phyloP scores from a whole-genome alignment of 2,329 filamentous ascomycete genomes.

The Hypoxylon sp. region DNA sequence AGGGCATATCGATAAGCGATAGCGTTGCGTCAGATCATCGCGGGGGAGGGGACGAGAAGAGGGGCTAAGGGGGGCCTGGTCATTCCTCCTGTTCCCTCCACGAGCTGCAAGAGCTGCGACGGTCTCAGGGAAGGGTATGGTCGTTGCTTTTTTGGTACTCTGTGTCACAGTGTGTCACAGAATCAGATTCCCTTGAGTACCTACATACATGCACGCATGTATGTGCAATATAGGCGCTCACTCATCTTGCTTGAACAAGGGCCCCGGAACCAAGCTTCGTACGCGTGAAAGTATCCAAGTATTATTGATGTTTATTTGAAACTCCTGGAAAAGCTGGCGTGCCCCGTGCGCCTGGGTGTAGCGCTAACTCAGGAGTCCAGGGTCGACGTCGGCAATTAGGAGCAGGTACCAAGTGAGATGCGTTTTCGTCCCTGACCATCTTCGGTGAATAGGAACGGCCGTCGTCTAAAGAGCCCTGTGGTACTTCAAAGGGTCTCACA shows the following conservation, averaged over 20 bases:
- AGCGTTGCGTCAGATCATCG: conserved; percentile 39
- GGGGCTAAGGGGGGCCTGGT: background rate
- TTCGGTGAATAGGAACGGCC: conserved; percentile 31
- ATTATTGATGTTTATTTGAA: conserved; percentile 15
- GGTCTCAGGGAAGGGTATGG: background rate
- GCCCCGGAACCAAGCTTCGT: conserved; percentile 21
- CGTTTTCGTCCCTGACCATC: conserved; percentile 24
- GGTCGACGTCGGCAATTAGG: conserved; percentile 15
- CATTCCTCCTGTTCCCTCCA: conserved; percentile 1
- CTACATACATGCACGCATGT: conserved; percentile 2
- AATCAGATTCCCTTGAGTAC: background rate
- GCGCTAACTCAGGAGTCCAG: conserved; percentile 10
- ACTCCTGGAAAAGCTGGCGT: conserved; percentile 15
- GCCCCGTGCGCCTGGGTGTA: conserved; percentile 17
- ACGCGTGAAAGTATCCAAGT: conserved; percentile 18
- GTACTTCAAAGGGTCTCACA: conserved; percentile 24
- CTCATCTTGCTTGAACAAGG: conserved; percentile 3
- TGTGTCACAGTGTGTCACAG: conserved; percentile 1
- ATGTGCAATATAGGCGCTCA: conserved; percentile 2
- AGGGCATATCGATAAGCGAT: conserved; percentile 42
- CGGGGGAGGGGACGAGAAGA: conserved; percentile 31
- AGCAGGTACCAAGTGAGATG: conserved; percentile 16
- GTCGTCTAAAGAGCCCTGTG: conserved; percentile 10
- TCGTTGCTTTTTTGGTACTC: conserved; percentile 3
- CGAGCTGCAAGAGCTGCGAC: background rate